Conservation (phyloP, 140 eudicot species). For the Anethum foeniculum region DNA sequence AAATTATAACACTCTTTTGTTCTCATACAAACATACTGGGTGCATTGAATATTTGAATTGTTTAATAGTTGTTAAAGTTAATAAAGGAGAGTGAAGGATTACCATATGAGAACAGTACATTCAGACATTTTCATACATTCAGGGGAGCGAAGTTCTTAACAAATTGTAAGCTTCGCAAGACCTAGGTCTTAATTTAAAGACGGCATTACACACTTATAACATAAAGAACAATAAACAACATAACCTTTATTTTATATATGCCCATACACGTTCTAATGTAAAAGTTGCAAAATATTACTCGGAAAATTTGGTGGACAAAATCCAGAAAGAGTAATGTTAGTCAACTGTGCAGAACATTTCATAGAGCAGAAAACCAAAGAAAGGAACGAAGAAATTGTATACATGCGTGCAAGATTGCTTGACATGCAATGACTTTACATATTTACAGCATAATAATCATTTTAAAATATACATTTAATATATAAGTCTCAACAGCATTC, state of each 20-base stretch:
- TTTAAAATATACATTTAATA: too few species aligned
- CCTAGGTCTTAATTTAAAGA: background rate
- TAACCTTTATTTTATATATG: too few species aligned
- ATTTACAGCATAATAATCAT: background rate
- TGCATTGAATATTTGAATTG: background rate
- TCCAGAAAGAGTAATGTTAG: background rate
- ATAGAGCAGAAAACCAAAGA: background rate
- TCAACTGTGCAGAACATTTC: background rate
- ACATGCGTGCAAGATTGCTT: background rate
- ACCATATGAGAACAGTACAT: background rate
- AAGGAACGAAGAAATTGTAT: background rate
- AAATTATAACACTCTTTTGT: background rate
- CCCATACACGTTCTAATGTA: background rate
- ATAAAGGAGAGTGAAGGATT: background rate
- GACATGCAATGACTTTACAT: background rate
- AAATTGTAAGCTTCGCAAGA: background rate
- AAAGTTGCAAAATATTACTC: background rate
- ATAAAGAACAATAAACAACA: background rate
- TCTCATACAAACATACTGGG: background rate
- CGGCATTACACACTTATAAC: background rate
- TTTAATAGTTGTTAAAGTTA: background rate
- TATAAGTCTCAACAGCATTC: background rate
- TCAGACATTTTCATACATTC: background rate
- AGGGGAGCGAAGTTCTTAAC: background rate
- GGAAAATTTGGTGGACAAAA: background rate